Conservation (phyloP, 2,329 filamentous ascomycete species). For the Penicillium griseofulvum region DNA sequence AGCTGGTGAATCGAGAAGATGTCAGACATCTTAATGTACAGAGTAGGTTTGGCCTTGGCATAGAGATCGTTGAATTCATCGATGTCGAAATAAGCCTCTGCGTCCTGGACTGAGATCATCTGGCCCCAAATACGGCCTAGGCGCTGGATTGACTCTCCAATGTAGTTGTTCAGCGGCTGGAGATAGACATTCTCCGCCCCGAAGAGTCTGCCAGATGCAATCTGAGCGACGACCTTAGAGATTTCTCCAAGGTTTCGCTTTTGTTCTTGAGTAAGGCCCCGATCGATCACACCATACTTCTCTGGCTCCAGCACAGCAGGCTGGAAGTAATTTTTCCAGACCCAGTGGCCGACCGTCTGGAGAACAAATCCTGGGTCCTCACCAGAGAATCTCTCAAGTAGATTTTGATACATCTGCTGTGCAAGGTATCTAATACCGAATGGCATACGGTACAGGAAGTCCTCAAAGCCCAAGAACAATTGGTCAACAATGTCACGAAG, state of each 20-base stretch:
- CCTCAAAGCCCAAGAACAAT: slow-evolving; percentile 78
- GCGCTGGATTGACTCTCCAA: slow-evolving; percentile 79
- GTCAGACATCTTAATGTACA: slow-evolving; percentile 99
- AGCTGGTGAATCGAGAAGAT: slow-evolving; percentile 95
- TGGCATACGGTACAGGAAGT: slow-evolving; percentile 81
- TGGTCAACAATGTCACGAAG: slow-evolving; percentile 92
- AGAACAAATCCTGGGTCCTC: slow-evolving; percentile 76
- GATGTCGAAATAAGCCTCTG: slow-evolving; percentile 92
- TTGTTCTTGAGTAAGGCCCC: slow-evolving; percentile 81
- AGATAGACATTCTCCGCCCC: slow-evolving; percentile 94
- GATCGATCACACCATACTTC: slow-evolving; percentile 88
- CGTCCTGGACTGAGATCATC: slow-evolving; percentile 78
- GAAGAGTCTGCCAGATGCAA: slow-evolving; percentile 84
- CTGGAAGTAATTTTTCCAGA: slow-evolving; percentile 92
- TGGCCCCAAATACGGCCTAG: slow-evolving; percentile 72
- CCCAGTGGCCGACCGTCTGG: slow-evolving; percentile 82
- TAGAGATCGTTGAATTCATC: slow-evolving; percentile 99
- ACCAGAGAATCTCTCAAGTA: slow-evolving; percentile 73
- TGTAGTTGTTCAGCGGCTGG: slow-evolving; percentile 88
- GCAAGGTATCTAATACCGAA: slow-evolving; percentile 89
- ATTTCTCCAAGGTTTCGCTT: slow-evolving; percentile 91
- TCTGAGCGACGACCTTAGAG: slow-evolving; percentile 84
- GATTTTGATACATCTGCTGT: slow-evolving; percentile 76
- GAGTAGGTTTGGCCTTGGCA: slow-evolving; percentile 88
- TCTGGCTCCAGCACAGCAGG: slow-evolving; percentile 87